Percentiles rank a stretch among this genome's conserved stretches.
Evolutionary conservation across 129 eudicot genomes (phyloP).

Genomic region (Logfia minima): DNA sequence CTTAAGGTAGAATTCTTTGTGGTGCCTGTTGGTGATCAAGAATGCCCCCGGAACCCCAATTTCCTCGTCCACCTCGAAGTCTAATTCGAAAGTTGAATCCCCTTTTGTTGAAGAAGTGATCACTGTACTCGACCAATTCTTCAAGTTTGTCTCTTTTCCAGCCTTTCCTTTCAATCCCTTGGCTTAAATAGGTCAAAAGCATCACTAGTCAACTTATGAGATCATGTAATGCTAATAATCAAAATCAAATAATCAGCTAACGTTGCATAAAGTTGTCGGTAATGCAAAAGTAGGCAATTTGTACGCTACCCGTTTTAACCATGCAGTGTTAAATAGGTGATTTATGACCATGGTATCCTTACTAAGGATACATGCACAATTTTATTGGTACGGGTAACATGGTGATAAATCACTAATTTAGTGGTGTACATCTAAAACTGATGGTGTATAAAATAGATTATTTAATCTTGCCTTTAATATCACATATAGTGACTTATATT

Average conservation of each 20-base stretch:
- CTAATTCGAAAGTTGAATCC: constrained; percentile 40
- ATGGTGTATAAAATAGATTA: no score
- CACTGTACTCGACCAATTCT: constrained; percentile 39
- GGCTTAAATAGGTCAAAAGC: constrained; percentile 25
- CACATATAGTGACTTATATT: not conserved
- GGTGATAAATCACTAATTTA: no score
- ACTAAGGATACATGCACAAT: no score
- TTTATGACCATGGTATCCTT: no score
- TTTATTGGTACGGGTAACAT: no score
- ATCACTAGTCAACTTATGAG: not conserved
- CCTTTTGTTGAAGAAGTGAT: constrained; percentile 29
- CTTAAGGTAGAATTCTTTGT: constrained; percentile 54
- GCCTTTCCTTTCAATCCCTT: constrained; percentile 40
- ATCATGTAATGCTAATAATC: constrained; percentile 4
- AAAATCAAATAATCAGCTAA: not conserved
- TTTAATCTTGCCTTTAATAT: not conserved
- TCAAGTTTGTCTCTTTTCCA: constrained; percentile 48
- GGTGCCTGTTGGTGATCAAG: constrained; percentile 46
- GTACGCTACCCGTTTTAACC: no score
- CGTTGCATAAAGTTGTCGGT: not conserved
- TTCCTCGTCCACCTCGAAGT: constrained; percentile 51
- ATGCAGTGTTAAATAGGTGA: no score
- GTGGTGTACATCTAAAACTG: no score
- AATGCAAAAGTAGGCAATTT: not conserved
- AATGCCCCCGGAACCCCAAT: constrained; percentile 61